phyloP scores from a whole-genome alignment of 345 rosid species.

The Erucastrum elatum region DNA sequence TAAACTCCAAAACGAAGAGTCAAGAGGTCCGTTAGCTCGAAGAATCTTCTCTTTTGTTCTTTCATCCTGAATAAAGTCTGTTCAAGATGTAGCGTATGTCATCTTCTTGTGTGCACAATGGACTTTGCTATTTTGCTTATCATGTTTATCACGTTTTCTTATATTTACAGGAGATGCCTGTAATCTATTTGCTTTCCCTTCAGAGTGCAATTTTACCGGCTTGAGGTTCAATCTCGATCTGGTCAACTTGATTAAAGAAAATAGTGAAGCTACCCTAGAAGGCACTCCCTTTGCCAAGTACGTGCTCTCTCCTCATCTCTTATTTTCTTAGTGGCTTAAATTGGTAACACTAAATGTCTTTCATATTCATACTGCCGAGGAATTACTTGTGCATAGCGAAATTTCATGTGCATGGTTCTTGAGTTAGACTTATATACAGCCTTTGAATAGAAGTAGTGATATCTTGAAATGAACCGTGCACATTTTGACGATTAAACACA shows the following conservation, averaged over 20 bases:
- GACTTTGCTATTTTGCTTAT: constrained; percentile 15
- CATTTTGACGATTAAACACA: background rate
- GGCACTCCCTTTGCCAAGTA: constrained; percentile 64
- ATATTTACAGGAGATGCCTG: constrained; percentile 62
- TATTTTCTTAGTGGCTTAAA: background rate
- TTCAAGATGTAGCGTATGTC: constrained; percentile 9
- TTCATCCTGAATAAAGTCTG: constrained; percentile 7
- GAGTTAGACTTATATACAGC: background rate
- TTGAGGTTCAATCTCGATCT: constrained; percentile 70
- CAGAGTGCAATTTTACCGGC: constrained; percentile 97
- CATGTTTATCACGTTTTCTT: background rate
- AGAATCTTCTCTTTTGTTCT: background rate
- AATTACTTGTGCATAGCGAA: background rate
- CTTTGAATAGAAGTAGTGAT: background rate
- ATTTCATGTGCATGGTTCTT: background rate
- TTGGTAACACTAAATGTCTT: background rate
- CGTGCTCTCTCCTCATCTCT: constrained; percentile 16
- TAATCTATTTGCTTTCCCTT: constrained; percentile 90
- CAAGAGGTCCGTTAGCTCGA: constrained; percentile 46
- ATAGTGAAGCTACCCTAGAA: constrained; percentile 47
- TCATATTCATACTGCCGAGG: constrained; percentile 2
- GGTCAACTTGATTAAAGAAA: constrained; percentile 71
- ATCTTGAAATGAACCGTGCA: background rate
- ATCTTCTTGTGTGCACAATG: background rate
- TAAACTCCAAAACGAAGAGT: constrained; percentile 37